Percentiles rank a stretch among this genome's conserved stretches.
These are phyloP conservation scores for Metarhizium robertsii DNA, from an alignment of 2,329 filamentous ascomycete genomes.

Conservation along the genomic window DNA sequence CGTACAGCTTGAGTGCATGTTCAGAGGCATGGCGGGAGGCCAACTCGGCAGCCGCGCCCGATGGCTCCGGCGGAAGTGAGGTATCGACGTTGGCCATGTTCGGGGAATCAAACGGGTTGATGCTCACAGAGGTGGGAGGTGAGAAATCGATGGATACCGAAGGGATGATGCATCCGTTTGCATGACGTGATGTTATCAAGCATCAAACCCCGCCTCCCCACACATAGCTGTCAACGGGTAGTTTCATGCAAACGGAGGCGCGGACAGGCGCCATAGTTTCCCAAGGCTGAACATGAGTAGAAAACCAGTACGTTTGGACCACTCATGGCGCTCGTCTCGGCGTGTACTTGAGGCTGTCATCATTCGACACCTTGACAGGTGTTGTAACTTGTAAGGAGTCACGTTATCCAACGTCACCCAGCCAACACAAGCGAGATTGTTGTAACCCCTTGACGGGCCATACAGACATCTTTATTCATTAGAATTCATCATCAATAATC, in stretches of 20 bases:
- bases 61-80: conserved; percentile 34
- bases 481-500: too few species aligned
- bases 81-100: conserved; percentile 39
- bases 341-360: too few species aligned
- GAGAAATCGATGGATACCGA: not conserved
- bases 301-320: too few species aligned
- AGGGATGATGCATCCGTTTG: not conserved
- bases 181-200: not conserved
- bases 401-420: too few species aligned
- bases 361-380: too few species aligned
- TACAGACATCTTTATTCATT: too few species aligned
- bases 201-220: not conserved
- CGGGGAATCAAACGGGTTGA: not conserved
- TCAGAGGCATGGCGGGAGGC: conserved; percentile 35
- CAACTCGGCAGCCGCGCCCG: conserved; percentile 38
- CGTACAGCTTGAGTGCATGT: conserved; percentile 55
- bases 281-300: not conserved
- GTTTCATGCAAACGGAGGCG: not conserved
- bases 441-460: too few species aligned
- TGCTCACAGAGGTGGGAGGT: not conserved
- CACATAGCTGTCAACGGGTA: not conserved
- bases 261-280: not conserved
- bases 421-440: too few species aligned
- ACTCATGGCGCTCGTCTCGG: too few species aligned
- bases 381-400: too few species aligned